Conservation (phyloP, 1,284 basidiomycete genomes). For the Bjerkandera adusta region DNA sequence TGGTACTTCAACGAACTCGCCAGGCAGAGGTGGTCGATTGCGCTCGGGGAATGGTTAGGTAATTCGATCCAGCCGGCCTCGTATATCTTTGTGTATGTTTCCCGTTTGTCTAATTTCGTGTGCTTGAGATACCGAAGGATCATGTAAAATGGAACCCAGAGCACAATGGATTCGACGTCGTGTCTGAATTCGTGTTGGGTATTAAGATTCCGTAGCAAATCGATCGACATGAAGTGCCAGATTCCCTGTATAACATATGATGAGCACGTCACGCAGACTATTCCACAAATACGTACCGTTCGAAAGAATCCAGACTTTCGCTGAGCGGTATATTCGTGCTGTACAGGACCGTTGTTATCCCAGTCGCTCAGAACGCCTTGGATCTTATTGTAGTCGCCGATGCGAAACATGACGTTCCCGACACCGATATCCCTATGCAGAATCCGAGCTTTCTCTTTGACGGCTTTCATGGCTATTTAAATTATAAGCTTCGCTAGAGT, state of each 20-base stretch:
- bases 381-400: background rate
- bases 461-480: slow-evolving; percentile 1
- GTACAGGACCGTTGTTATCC: background rate
- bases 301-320: background rate
- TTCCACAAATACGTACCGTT: background rate
- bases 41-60: no score
- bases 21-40: no score
- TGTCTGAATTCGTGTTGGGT: no score
- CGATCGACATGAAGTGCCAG: slow-evolving; percentile 4
- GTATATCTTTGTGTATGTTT: no score
- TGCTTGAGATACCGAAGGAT: no score
- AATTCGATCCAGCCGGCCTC: no score
- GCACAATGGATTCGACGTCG: no score
- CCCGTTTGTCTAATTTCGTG: no score
- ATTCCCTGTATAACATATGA: background rate
- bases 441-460: background rate
- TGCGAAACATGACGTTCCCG: slow-evolving; percentile 7
- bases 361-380: slow-evolving; percentile 5
- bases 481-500: background rate
- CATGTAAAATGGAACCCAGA: no score
- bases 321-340: background rate
- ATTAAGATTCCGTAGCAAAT: no score
- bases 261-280: background rate
- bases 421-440: slow-evolving; percentile 8
- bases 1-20: no score